Evolutionary conservation across 768 basidiomycete genomes (phyloP).

Genomic region (Cystofilobasidium ferigula): DNA sequence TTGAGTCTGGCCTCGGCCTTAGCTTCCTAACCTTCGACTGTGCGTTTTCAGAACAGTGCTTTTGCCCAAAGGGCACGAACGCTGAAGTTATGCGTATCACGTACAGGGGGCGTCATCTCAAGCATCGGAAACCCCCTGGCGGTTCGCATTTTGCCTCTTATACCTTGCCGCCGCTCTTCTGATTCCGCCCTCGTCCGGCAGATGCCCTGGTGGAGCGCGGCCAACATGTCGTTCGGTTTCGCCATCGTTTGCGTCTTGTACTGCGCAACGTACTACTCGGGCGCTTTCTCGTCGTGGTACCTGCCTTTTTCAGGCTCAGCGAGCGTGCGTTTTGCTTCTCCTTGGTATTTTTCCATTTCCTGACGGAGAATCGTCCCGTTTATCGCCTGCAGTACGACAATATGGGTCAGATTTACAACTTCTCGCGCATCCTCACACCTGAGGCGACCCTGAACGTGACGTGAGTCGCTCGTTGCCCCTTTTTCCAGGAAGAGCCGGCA

Average conservation of each 20-base stretch:
- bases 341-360: neutral
- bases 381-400: slow-evolving; percentile 14
- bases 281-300: slow-evolving; percentile 21
- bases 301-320: slow-evolving; percentile 14
- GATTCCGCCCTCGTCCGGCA: neutral
- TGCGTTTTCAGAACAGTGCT: neutral
- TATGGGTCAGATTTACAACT: slow-evolving; percentile 13
- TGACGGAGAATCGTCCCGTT: neutral
- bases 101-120: slow-evolving; percentile 20
- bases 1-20: slow-evolving; percentile 15
- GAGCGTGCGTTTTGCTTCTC: neutral
- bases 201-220: slow-evolving; percentile 24
- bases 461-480: neutral
- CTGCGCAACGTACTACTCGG: slow-evolving; percentile 15
- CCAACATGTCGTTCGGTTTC: slow-evolving; percentile 9
- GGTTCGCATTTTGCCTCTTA: neutral
- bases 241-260: slow-evolving; percentile 16
- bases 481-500: too few species aligned
- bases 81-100: neutral
- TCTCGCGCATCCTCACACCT: slow-evolving; percentile 1
- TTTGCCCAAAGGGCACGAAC: neutral
- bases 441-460: slow-evolving; percentile 7
- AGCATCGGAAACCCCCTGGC: slow-evolving; percentile 22
- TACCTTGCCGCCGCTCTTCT: neutral
- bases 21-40: slow-evolving; percentile 20